These are phyloP conservation scores for Protea cynaroides DNA, from an alignment of 164 flowering plant species.

Conservation along the genomic window DNA sequence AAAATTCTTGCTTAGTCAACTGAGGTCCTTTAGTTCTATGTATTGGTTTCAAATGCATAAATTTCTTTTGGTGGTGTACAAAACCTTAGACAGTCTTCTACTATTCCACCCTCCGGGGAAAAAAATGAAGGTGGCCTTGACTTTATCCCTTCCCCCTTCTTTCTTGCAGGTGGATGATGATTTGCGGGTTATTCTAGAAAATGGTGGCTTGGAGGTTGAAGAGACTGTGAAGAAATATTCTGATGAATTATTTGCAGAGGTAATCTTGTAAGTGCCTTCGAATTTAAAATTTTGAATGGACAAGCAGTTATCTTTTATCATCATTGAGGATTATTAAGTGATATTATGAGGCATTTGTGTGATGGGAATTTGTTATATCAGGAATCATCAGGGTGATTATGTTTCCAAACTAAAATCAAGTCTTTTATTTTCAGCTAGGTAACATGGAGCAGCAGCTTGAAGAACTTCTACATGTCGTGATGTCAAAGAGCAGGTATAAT, in stretches of 20 bases:
- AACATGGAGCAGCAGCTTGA: slow-evolving; percentile 68
- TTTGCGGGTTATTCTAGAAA: slow-evolving; percentile 36
- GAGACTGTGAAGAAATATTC: slow-evolving; percentile 37
- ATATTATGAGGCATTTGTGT: no score
- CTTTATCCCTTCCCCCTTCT: neutral
- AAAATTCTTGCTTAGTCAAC: no score
- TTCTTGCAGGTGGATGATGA: slow-evolving; percentile 41
- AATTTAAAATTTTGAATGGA: neutral
- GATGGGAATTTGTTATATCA: neutral
- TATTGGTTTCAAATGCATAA: no score
- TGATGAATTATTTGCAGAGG: slow-evolving; percentile 42
- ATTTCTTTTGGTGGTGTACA: no score
- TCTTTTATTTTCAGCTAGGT: slow-evolving; percentile 35
- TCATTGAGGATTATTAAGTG: neutral
- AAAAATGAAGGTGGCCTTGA: no score
- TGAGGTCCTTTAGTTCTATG: no score
- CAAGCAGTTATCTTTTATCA: neutral
- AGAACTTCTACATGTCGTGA: slow-evolving; percentile 41
- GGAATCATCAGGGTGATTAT: neutral
- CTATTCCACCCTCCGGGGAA: no score
- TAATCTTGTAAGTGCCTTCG: slow-evolving; percentile 22
- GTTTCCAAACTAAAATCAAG: neutral
- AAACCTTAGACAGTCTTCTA: no score
- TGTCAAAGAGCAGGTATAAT: slow-evolving; percentile 50
- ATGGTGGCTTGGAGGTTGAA: slow-evolving; percentile 31